Conservation (phyloP, 192 early-diverging fungal species). For the Backusella westeae region DNA sequence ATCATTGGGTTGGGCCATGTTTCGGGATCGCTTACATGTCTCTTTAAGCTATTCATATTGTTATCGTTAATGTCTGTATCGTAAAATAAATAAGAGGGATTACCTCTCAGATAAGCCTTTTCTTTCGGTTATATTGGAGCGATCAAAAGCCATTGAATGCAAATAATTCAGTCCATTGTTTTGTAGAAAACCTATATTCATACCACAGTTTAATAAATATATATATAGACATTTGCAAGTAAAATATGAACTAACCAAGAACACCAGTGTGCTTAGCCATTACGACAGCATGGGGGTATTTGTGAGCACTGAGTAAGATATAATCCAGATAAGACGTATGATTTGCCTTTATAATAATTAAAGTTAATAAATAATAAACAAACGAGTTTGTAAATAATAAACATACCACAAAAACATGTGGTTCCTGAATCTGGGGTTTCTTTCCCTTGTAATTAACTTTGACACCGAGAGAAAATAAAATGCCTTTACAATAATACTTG, state of each 20-base stretch:
- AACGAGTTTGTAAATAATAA: background rate
- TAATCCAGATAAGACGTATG: conserved; percentile 30
- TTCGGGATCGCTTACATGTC: conserved; percentile 14
- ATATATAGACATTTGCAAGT: background rate
- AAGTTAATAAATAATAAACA: background rate
- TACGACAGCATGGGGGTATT: conserved; percentile 27
- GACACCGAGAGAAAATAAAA: conserved; percentile 23
- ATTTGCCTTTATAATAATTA: conserved; percentile 18
- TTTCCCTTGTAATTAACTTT: conserved; percentile 10
- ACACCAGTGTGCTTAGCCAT: conserved; percentile 24
- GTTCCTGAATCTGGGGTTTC: conserved; percentile 16
- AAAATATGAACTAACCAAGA: conserved; percentile 8
- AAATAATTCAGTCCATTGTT: conserved; percentile 29
- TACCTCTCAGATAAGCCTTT: conserved; percentile 16
- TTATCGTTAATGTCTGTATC: background rate
- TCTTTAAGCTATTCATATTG: conserved; percentile 10
- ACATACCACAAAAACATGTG: conserved; percentile 31
- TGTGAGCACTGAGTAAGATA: conserved; percentile 26
- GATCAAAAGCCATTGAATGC: conserved; percentile 28
- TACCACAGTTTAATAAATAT: background rate
- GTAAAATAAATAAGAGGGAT: background rate
- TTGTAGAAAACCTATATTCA: conserved; percentile 18
- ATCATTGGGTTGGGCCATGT: conserved; percentile 32
- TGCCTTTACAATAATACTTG: conserved; percentile 23
- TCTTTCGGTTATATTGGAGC: conserved; percentile 12